Conservation (phyloP, 352 stramenopile genomes). For the Plasmopara muralis region DNA sequence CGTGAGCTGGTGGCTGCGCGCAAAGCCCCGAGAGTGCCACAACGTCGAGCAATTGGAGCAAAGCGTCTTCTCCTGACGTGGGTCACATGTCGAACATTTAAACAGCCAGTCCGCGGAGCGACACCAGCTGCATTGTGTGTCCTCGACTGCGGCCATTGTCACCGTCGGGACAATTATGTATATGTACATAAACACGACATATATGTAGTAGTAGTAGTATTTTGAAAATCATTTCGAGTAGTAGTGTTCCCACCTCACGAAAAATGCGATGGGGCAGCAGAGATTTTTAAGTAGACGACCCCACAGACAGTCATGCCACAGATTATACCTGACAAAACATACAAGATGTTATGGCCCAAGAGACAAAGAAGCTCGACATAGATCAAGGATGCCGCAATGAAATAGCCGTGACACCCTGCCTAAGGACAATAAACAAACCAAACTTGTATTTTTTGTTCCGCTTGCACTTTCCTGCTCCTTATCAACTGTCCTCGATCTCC, state of each 20-base stretch:
- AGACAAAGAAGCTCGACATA: not conserved
- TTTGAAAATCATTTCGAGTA: no score
- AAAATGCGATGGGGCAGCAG: no score
- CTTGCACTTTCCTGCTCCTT: constrained; percentile 30
- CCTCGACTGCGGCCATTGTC: not conserved
- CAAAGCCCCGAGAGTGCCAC: constrained; percentile 39
- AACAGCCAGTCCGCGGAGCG: constrained; percentile 19
- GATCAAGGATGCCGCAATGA: not conserved
- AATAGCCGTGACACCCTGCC: constrained; percentile 2
- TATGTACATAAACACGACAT: no score
- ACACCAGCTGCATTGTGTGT: constrained; percentile 32
- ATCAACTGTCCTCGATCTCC: constrained; percentile 18
- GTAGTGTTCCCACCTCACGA: no score
- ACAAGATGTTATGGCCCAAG: no score
- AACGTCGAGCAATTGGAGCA: constrained; percentile 23
- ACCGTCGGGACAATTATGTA: no score
- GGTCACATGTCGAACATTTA: constrained; percentile 35
- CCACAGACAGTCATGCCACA: no score
- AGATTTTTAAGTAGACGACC: no score
- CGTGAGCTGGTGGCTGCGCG: constrained; percentile 26
- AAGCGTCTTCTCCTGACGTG: constrained; percentile 23
- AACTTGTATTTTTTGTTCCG: constrained; percentile 25
- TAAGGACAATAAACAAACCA: constrained; percentile 25
- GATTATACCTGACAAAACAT: no score
- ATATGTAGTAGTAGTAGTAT: no score